A percentile compares a stretch with the other conserved stretches of the same genome.
phyloP scores from a whole-genome alignment of 805 yeast genomes.

The Candida cerambycidarum region DNA sequence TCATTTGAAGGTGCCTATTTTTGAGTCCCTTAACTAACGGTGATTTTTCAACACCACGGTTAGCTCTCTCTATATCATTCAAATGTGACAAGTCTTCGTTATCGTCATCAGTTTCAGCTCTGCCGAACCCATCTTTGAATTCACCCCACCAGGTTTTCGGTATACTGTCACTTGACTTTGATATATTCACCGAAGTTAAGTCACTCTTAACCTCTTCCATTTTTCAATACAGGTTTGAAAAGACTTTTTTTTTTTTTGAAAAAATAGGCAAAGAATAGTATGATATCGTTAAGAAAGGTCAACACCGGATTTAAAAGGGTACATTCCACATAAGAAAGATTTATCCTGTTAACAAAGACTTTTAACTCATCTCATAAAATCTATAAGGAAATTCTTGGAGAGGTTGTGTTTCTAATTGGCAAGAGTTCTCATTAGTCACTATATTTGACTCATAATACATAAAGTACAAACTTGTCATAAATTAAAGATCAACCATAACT shows the following conservation, averaged over 20 bases:
- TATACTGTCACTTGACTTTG: background rate
- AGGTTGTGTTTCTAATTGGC: background rate
- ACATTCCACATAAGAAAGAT: background rate
- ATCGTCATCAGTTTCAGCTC: slow-evolving; percentile 12
- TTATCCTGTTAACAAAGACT: background rate
- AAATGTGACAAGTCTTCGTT: slow-evolving; percentile 10
- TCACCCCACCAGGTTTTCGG: slow-evolving; percentile 20
- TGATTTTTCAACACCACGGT: slow-evolving; percentile 32
- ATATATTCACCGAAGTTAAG: background rate
- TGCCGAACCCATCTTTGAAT: slow-evolving; percentile 34
- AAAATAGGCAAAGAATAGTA: background rate
- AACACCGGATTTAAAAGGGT: background rate
- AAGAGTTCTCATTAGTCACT: background rate
- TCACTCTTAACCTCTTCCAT: slow-evolving; percentile 4
- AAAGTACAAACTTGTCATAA: background rate
- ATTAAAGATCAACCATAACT: no score
- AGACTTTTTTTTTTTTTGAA: background rate
- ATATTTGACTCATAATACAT: background rate
- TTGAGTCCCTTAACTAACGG: slow-evolving; percentile 46
- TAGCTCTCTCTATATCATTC: slow-evolving; percentile 36
- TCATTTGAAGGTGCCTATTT: slow-evolving; percentile 57
- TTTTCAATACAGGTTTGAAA: background rate
- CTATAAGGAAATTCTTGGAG: slow-evolving; percentile 8
- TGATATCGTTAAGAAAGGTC: background rate
- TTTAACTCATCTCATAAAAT: background rate